These are phyloP conservation scores for Elasticomyces elasticus DNA, from an alignment of 495 filamentous ascomycete species.

Conservation along the genomic window DNA sequence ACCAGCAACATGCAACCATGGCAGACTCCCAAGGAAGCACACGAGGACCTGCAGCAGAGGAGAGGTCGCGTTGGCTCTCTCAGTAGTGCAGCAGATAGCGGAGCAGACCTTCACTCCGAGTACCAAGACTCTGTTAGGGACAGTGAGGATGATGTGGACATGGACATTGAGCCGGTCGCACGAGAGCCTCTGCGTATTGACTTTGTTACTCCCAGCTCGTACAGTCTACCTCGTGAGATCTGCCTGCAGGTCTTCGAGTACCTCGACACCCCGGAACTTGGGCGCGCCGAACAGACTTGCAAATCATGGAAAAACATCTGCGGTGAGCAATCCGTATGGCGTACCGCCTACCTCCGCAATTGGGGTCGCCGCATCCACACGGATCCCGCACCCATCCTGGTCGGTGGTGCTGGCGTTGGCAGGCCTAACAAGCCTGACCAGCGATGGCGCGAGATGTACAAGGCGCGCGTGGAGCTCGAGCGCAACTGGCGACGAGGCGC, in stretches of 20 bases:
- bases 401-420: slow-evolving; percentile 39
- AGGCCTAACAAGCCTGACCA: slow-evolving; percentile 40
- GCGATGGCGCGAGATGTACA: slow-evolving; percentile 82
- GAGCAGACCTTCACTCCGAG: slow-evolving; percentile 10
- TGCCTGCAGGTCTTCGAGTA: slow-evolving; percentile 59
- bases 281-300: slow-evolving; percentile 52
- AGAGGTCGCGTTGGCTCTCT: slow-evolving; percentile 10
- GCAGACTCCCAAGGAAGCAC: neutral
- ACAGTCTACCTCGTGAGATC: slow-evolving; percentile 57
- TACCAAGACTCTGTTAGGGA: slow-evolving; percentile 10
- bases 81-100: slow-evolving; percentile 20
- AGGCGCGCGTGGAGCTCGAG: slow-evolving; percentile 62
- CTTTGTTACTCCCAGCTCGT: slow-evolving; percentile 48
- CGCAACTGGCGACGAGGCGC: slow-evolving; percentile 67
- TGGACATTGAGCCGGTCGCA: neutral
- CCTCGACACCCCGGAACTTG: slow-evolving; percentile 58
- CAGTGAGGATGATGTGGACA: slow-evolving; percentile 4
- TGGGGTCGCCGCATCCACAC: slow-evolving; percentile 42
- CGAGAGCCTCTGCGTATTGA: slow-evolving; percentile 38
- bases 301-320: slow-evolving; percentile 42
- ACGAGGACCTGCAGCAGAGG: slow-evolving; percentile 2
- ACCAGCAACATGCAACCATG: neutral
- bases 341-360: slow-evolving; percentile 59
- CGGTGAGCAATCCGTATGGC: slow-evolving; percentile 46
- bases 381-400: slow-evolving; percentile 35